These are phyloP conservation scores for Penicillium sp. DNA, from an alignment of 2,329 filamentous ascomycete species.

Conservation along the genomic window DNA sequence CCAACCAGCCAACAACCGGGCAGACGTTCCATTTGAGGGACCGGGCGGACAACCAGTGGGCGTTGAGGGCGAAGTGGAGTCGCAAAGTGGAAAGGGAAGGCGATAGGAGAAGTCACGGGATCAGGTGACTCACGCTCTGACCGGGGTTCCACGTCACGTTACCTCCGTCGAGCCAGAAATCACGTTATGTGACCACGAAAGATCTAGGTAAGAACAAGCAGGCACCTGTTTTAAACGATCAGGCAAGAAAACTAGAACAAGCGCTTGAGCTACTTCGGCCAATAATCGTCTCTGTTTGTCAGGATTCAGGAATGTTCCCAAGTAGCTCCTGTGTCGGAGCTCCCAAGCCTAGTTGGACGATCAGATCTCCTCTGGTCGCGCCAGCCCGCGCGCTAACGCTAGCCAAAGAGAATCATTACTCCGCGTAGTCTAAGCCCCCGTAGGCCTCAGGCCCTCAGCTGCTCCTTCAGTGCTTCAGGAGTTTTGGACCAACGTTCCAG, in stretches of 20 bases:
- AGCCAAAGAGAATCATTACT: slow-evolving; percentile 23
- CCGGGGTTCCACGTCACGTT: neutral
- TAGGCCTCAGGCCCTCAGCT: neutral
- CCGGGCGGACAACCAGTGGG: neutral
- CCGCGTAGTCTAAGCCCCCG: slow-evolving; percentile 10
- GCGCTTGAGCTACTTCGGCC: neutral
- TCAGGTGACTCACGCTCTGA: slow-evolving; percentile 7
- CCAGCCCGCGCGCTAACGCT: slow-evolving; percentile 19
- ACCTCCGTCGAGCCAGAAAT: neutral
- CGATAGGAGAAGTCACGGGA: slow-evolving; percentile 18
- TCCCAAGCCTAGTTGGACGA: slow-evolving; percentile 7
- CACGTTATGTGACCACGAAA: neutral
- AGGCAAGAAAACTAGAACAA: neutral
- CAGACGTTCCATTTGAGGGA: neutral
- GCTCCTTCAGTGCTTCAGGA: too few species aligned
- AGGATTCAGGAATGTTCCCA: neutral
- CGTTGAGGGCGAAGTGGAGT: neutral
- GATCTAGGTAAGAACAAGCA: neutral
- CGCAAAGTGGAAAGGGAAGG: neutral
- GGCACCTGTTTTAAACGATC: neutral
- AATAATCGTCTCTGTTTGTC: neutral
- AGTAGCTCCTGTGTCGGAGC: neutral
- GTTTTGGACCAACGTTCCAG: neutral
- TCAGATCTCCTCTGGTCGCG: slow-evolving; percentile 24
- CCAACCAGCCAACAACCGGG: slow-evolving; percentile 10